phyloP scores from a whole-genome alignment of 1,284 basidiomycete genomes.

The Leccinum huronense region DNA sequence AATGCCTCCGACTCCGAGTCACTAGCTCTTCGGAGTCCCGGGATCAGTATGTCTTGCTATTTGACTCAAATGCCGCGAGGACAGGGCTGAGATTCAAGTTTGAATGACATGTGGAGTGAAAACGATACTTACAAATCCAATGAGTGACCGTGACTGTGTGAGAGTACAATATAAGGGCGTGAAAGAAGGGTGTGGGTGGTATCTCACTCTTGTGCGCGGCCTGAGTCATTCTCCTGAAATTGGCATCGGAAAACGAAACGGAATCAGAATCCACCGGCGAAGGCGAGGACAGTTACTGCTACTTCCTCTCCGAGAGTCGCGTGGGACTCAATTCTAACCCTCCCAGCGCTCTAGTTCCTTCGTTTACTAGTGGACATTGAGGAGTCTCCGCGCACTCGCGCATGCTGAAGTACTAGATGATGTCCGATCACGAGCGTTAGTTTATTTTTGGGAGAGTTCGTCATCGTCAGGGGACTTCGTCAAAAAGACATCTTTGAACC shows the following conservation, averaged over 20 bases:
- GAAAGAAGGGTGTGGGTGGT: constrained; percentile 17
- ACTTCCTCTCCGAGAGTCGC: constrained; percentile 15
- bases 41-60: no score
- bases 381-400: no score
- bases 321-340: constrained; percentile 24
- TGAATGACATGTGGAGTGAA: no score
- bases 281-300: constrained; percentile 23
- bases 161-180: no score
- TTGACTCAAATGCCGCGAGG: no score
- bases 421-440: constrained; percentile 82
- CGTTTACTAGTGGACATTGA: constrained; percentile 18
- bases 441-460: constrained; percentile 51
- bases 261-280: constrained; percentile 36
- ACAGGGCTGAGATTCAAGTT: no score
- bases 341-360: constrained; percentile 21
- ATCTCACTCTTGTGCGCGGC: constrained; percentile 25
- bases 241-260: constrained; percentile 42
- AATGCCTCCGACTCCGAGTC: no score
- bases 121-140: no score
- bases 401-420: constrained; percentile 47
- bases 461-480: neutral
- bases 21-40: no score
- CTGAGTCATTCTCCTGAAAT: constrained; percentile 35
- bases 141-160: no score
- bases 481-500: constrained; percentile 29